Evolutionary conservation across 805 yeast genomes (phyloP).

Genomic region (Saturnispora dispora): DNA sequence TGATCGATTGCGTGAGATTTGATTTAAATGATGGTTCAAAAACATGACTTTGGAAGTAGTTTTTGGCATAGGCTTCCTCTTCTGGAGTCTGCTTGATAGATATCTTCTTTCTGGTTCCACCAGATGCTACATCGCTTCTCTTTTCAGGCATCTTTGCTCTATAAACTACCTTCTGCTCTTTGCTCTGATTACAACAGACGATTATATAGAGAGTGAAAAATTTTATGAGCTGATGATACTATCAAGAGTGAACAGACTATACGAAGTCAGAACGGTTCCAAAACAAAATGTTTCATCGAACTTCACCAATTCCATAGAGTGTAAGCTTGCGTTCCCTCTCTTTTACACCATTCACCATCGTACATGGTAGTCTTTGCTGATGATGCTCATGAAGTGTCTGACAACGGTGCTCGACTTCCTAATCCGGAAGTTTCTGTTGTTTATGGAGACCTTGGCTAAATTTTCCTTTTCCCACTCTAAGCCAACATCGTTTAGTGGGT

Average conservation of each 20-base stretch:
- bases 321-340: neutral
- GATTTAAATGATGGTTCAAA: constrained; percentile 32
- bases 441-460: neutral
- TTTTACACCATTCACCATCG: neutral
- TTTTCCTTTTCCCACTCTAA: neutral
- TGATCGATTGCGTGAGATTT: constrained; percentile 35
- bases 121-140: neutral
- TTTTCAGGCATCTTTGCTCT: neutral
- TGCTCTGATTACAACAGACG: neutral
- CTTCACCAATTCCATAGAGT: neutral
- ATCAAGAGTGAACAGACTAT: neutral
- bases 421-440: neutral
- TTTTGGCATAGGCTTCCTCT: constrained; percentile 26
- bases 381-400: neutral
- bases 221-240: neutral
- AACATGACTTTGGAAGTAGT: constrained; percentile 25
- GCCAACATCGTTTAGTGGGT: neutral
- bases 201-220: neutral
- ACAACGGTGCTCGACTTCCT: neutral
- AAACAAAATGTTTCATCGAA: neutral
- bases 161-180: neutral
- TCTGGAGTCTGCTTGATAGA: constrained; percentile 27
- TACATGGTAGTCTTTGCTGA: neutral
- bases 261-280: neutral
- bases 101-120: constrained; percentile 13